phyloP scores from a whole-genome alignment of 345 rosid genomes.

The Sonneratia alba region DNA sequence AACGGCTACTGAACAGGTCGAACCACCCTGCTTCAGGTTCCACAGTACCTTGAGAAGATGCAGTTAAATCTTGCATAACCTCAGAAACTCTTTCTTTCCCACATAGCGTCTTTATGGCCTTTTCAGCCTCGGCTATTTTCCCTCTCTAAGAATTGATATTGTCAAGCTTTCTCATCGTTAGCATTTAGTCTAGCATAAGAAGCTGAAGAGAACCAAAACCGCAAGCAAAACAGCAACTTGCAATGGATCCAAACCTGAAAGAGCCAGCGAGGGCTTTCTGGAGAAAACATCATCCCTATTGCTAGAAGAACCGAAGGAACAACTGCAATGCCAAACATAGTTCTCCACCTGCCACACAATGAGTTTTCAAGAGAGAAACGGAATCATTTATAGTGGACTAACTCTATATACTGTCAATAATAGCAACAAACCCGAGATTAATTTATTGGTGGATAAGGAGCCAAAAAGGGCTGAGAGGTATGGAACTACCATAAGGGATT shows the following conservation, averaged over 20 bases:
- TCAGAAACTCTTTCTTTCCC: conserved; percentile 90
- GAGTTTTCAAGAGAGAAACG: too few species aligned
- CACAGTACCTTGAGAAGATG: conserved; percentile 51
- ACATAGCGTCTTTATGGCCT: conserved; percentile 62
- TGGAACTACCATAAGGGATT: conserved; percentile 64
- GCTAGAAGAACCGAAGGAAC: conserved; percentile 82
- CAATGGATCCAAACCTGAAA: conserved; percentile 53
- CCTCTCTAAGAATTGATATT: conserved; percentile 58
- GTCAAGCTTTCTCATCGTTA: conserved; percentile 8
- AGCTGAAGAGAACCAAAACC: not conserved
- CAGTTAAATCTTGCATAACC: conserved; percentile 64
- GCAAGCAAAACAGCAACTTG: not conserved
- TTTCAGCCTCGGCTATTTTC: conserved; percentile 66
- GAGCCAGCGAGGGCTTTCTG: conserved; percentile 99
- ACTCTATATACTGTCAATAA: not conserved
- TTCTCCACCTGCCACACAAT: conserved; percentile 75
- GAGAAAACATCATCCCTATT: conserved; percentile 80
- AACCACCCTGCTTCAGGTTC: conserved; percentile 99
- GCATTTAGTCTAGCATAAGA: not conserved
- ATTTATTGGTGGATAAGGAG: too few species aligned
- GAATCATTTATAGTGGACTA: not conserved
- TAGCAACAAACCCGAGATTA: not conserved
- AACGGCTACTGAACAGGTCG: conserved; percentile 86
- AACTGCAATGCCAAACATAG: conserved; percentile 82
- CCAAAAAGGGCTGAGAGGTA: too few species aligned